A percentile compares a stretch with the other conserved stretches of the same genome.
Evolutionary conservation across 257 asterid species (phyloP).

Genomic region (Ophiorrhiza pumila): DNA sequence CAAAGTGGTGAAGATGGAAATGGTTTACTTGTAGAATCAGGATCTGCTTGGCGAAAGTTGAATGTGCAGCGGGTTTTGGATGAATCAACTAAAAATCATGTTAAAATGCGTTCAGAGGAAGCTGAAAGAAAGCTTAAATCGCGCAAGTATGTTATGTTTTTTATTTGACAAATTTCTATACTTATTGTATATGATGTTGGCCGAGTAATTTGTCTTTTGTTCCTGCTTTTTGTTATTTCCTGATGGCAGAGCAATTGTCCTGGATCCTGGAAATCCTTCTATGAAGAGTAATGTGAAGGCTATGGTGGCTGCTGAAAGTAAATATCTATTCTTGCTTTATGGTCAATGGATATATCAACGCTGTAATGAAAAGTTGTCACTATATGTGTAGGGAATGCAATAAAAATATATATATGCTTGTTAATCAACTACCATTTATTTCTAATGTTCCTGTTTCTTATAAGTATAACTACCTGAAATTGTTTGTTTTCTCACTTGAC

Average conservation of each 20-base stretch:
- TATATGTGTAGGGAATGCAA: not conserved
- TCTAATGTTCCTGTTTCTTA: not conserved
- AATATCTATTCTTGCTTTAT: slow-evolving; percentile 21
- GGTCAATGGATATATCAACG: not conserved
- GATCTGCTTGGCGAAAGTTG: slow-evolving; percentile 89
- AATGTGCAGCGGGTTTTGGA: slow-evolving; percentile 89
- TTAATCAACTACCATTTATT: no score
- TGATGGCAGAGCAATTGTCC: slow-evolving; percentile 78
- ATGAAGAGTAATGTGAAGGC: slow-evolving; percentile 76
- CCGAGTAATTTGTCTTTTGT: not conserved
- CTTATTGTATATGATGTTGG: not conserved
- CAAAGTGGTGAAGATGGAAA: slow-evolving; percentile 83
- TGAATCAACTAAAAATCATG: slow-evolving; percentile 85
- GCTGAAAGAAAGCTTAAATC: slow-evolving; percentile 76
- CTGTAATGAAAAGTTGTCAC: not conserved
- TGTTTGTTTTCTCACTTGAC: not conserved
- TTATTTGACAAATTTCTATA: not conserved
- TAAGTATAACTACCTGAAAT: not conserved
- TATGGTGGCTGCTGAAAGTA: slow-evolving; percentile 77
- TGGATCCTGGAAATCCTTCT: slow-evolving; percentile 74
- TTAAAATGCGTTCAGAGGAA: slow-evolving; percentile 89
- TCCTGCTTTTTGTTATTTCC: slow-evolving; percentile 19
- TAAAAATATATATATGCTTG: no score
- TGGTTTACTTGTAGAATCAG: slow-evolving; percentile 89
- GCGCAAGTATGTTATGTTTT: slow-evolving; percentile 60